These are phyloP conservation scores for Paracoccidioides lutzii DNA, from an alignment of 2,329 filamentous ascomycete genomes.

Conservation along the genomic window DNA sequence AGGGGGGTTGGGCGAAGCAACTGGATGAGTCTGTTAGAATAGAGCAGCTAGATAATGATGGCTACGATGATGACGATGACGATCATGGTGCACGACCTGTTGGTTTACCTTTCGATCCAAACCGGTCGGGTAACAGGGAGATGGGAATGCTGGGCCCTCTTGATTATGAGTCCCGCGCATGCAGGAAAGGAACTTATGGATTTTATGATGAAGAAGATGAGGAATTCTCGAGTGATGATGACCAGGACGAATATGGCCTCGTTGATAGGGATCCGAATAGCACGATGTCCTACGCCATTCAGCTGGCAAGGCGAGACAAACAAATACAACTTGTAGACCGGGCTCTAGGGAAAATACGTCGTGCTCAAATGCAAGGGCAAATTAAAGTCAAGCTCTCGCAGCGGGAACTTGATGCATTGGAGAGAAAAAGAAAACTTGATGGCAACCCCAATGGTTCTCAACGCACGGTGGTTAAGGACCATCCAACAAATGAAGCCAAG, in stretches of 20 bases:
- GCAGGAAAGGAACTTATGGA: slow-evolving; percentile 21
- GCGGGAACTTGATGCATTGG: slow-evolving; percentile 68
- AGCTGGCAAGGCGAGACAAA: slow-evolving; percentile 47
- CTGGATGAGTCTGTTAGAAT: slow-evolving; percentile 42
- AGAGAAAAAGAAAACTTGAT: slow-evolving; percentile 50
- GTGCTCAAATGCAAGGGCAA: slow-evolving; percentile 63
- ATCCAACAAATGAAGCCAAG: slow-evolving; percentile 7
- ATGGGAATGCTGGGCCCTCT: neutral
- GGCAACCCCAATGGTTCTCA: slow-evolving; percentile 19
- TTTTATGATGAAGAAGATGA: slow-evolving; percentile 35
- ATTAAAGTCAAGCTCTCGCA: slow-evolving; percentile 66
- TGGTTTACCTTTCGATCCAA: slow-evolving; percentile 1
- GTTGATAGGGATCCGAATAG: slow-evolving; percentile 25
- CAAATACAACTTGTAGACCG: slow-evolving; percentile 66
- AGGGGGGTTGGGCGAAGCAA: slow-evolving; percentile 37
- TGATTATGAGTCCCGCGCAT: neutral
- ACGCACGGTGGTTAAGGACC: slow-evolving; percentile 14
- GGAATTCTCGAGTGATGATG: slow-evolving; percentile 29
- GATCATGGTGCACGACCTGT: slow-evolving; percentile 20
- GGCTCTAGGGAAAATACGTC: slow-evolving; percentile 66
- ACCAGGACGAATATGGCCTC: slow-evolving; percentile 41
- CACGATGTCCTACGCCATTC: slow-evolving; percentile 34
- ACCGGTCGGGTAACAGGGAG: neutral
- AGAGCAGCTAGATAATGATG: slow-evolving; percentile 51
- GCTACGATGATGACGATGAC: slow-evolving; percentile 39